phyloP scores from a whole-genome alignment of 768 basidiomycete genomes.

The Termitomyces sp. region DNA sequence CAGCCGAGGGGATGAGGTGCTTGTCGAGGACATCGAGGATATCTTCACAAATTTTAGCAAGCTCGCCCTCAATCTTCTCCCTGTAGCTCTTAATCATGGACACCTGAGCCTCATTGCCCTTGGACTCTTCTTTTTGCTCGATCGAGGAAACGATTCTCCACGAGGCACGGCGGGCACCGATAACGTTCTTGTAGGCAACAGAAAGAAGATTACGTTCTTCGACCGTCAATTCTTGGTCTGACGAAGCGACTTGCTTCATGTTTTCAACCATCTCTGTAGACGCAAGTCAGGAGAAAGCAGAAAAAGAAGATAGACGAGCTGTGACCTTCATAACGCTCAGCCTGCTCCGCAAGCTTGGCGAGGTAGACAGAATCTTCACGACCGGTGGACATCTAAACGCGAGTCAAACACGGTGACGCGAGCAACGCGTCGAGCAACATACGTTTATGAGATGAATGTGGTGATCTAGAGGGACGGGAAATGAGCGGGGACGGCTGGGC shows the following conservation, averaged over 20 bases:
- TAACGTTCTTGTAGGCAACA: slow-evolving; percentile 99
- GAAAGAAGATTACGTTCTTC: slow-evolving; percentile 98
- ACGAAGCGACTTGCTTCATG: slow-evolving; percentile 98
- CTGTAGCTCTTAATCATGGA: slow-evolving; percentile 97
- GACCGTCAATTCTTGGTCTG: slow-evolving; percentile 96
- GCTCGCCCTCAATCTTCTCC: slow-evolving; percentile 95
- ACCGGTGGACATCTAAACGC: slow-evolving; percentile 67
- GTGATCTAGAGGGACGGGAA: neutral
- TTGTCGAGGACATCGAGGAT: slow-evolving; percentile 97
- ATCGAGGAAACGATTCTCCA: slow-evolving; percentile 99
- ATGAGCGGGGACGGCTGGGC: slow-evolving; percentile 10
- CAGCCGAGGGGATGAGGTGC: slow-evolving; percentile 96
- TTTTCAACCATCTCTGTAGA: slow-evolving; percentile 92
- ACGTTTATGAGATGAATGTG: slow-evolving; percentile 33
- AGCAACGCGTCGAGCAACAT: slow-evolving; percentile 32
- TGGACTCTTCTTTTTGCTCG: slow-evolving; percentile 98
- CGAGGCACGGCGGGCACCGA: slow-evolving; percentile 95
- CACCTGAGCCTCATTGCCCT: slow-evolving; percentile 95
- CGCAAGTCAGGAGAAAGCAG: slow-evolving; percentile 11
- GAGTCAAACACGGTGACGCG: slow-evolving; percentile 23
- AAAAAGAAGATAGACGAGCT: slow-evolving; percentile 1
- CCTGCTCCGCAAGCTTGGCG: slow-evolving; percentile 99
- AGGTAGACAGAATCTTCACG: slow-evolving; percentile 99
- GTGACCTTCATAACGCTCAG: slow-evolving; percentile 95
- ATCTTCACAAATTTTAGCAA: slow-evolving; percentile 98